Conservation (phyloP, 345 rosid species). For the Excoecaria agallocha region DNA sequence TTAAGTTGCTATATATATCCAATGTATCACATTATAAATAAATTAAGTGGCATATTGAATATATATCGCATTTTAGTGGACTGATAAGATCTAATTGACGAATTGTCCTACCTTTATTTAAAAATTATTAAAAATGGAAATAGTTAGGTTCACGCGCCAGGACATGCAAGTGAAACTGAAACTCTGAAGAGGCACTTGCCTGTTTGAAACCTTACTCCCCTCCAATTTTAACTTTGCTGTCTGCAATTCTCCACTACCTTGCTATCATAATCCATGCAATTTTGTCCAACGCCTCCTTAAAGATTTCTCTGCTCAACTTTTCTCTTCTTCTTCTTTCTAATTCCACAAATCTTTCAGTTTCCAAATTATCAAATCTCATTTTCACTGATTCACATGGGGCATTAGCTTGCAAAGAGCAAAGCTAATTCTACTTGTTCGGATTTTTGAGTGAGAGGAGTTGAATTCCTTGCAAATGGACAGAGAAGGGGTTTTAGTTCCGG, state of each 20-base stretch:
- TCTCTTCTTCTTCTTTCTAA: not conserved
- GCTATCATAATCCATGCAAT: slow-evolving; percentile 21
- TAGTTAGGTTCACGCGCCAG: slow-evolving; percentile 26
- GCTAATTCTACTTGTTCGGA: not conserved
- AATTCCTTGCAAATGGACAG: slow-evolving; percentile 8
- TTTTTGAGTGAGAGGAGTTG: not conserved
- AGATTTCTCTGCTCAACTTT: not conserved
- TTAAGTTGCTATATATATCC: no score
- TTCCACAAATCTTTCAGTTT: not conserved
- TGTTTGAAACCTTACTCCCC: slow-evolving; percentile 20
- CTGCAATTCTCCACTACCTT: slow-evolving; percentile 6
- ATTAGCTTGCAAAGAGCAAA: not conserved
- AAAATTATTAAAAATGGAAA: no score
- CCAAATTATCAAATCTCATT: not conserved
- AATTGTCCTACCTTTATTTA: no score
- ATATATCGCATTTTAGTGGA: no score
- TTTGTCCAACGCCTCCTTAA: not conserved
- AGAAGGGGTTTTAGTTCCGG: slow-evolving; percentile 17
- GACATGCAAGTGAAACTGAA: slow-evolving; percentile 11
- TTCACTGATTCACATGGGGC: not conserved
- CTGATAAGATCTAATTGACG: no score
- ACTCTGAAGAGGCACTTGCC: slow-evolving; percentile 2
- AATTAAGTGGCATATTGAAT: no score
- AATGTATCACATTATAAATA: no score
- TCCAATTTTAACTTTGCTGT: slow-evolving; percentile 18